Base-by-base conservation (phyloP, 1,284 basidiomycete species). In the Earliella scabrosa region DNA sequence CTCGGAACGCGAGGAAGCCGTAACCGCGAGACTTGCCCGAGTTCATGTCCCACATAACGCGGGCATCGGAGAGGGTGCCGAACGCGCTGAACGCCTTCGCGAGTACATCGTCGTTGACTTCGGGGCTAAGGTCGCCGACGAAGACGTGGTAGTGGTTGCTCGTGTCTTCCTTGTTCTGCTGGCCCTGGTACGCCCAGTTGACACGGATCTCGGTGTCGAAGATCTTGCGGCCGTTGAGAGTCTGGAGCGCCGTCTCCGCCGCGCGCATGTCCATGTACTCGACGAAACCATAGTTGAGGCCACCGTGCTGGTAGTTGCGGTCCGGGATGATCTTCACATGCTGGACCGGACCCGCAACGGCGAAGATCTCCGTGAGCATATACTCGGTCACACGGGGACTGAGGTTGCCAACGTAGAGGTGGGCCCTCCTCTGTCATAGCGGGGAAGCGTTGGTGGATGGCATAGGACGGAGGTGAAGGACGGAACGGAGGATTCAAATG, bases 31-130 rank as follows among this genome's bases (percentile, higher is more conserved):
- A 97, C 79, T 98, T 98, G 64, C 97, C 96, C 55, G 95, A 97
- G 79, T 96, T 97, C 93, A 97, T 96, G 74, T 99, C 97, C 95
- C 97, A 98, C 96, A 99, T 99, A 65, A 99, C 96, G 45, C 97
- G 87, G 45, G 96, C 97, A 73, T 99, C 97, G 56, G 92, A 95
- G 74, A 99, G 82, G 54, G 90, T 93, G 34, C 95, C 93, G 72
- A 98, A 98, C 36, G 93, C 92, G 64, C 86, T 87, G 78, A 99
- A 99, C 16, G 97, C 96, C 76, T 98, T 96, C 50, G 80, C 90
- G 53, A 99, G 87, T 50, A 97, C 91, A n/a, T 95, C 93, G 71
- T 99, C 97, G 73, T 95, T 98, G 69, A 99, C 95, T 72, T 99
- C 97, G 11, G 97, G 95, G 64, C 92, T 92, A 63, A 99, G 89